Evolutionary conservation across 2,329 filamentous ascomycete species (phyloP), one percentile per base, ranked within the genome.

Genomic region (Ophidiomyces ophidiicola): DNA sequence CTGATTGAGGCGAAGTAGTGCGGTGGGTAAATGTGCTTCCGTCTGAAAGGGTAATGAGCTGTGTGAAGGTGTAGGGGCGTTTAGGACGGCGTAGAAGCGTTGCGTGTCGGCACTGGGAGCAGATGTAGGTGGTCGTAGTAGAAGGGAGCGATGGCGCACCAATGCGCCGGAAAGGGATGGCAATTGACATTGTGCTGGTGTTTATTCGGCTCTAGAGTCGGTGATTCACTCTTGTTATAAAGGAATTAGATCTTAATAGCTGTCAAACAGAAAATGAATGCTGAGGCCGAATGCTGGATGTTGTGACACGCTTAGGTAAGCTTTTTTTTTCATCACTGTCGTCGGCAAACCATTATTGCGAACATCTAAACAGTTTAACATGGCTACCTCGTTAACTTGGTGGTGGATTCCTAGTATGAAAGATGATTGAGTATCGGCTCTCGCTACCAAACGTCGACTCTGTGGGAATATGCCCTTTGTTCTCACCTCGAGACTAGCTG

Each of bases 1-100:
- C 64, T 5, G 76, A 68, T 15, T 64, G 52, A 2, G 66, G 66
- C 4, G 66, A 69, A 32, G 64, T 68, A 29, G 66, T 69, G 48
- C 66, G 66, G 49, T 67, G 64, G 12, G 60, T 61, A 56, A 66
- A 96, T 44, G 87, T 82, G 54, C 76, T 82, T 51, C 90, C 90
- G 68, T 98, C 90, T 28, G 81, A 84, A 48, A 96, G 80, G 39
- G 86, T 87, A 50, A 98, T 71, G 44, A 98, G 74, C 65, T 98
- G 90, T n/a, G 88, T 94, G 70, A 94, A 96, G 50, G 80, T 84
- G 71, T 94, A 96, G 29, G 90, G 88, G 4, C 87, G 77, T 55
- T 86, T 82, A n/a, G 86, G 86, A 11, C 90, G 84, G 46, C 73
- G 74, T 56, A 96, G 75, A 47, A 94, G 81, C 17, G 82, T 86